Evolutionary conservation across 2,329 filamentous ascomycete species (phyloP), one percentile per base, ranked within the genome.

Genomic region (Teratosphaeria viscida): DNA sequence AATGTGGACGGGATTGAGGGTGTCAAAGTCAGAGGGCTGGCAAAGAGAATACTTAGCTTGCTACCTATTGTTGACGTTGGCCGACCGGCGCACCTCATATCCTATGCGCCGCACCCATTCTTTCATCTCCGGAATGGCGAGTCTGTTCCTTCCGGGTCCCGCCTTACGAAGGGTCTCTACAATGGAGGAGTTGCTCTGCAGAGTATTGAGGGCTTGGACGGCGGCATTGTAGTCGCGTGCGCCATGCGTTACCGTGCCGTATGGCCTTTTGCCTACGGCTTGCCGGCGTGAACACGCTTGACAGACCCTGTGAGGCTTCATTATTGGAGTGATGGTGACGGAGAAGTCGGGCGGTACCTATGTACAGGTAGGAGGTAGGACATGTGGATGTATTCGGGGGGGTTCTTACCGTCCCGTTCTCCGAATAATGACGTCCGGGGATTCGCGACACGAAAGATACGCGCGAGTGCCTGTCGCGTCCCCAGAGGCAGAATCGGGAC

Each of bases 61-160:
- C 27, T 34, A 52, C 34, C 34, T 43, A n/a, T 23, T 19, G 12
- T 2, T 52, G 29, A 37, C 23, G 52, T 39, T 2, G 32, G 23
- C 39, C 8, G 16, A 54, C 56, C 43, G 76, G 76, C 81, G 75
- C 77, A 87, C 85, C 74, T 86, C 76, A 74, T 95, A 89, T 55
- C 90, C 90, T 58, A 89, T 85, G 62, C 87, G 87, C 54, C 76
- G 78, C 64, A 89, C 84, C 88, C 89, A 95, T 66, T 85, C 82
- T 32, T 86, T 77, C 82, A 94, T 92, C 72, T 96, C 90, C 0
- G 89, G 88, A 56, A 95, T 85, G 6, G 91, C 88, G 58, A 79
- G 79, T 55, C 85, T 79, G 70, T 95, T 95, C 76, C 89, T 85
- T 32, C 80, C 82, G 63, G 85, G 78, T 23, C 90, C 88, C 19